phyloP scores from a whole-genome alignment of 75 land plant genomes.

The Sequoia sempervirens region DNA sequence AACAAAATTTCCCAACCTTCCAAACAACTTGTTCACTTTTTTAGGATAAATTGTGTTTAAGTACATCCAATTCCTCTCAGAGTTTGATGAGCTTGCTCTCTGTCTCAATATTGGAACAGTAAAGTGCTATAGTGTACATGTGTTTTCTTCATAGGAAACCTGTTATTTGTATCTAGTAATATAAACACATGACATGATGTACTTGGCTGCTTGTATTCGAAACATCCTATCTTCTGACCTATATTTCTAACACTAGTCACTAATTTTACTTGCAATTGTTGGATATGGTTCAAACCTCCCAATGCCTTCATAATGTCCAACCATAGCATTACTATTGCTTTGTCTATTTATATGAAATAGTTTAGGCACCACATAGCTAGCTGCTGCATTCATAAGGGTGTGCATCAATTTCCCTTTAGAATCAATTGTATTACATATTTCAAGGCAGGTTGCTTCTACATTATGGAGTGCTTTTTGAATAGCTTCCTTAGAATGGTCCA shows the following conservation, averaged over 20 bases:
- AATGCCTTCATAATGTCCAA: neutral
- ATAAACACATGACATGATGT: neutral
- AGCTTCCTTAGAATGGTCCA: neutral
- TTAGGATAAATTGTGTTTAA: neutral
- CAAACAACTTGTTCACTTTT: too few relatives aligned
- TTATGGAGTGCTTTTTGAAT: neutral
- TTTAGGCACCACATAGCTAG: neutral
- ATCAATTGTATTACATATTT: neutral
- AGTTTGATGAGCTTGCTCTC: neutral
- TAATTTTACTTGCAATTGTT: neutral
- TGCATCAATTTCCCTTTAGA: too few relatives aligned
- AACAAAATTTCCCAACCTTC: neutral
- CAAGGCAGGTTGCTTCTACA: neutral
- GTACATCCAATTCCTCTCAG: neutral
- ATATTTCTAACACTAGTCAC: neutral
- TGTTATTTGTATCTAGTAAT: neutral
- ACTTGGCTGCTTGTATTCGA: neutral
- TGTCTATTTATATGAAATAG: neutral
- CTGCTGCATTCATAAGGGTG: too few relatives aligned
- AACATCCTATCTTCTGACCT: neutral
- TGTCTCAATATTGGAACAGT: neutral
- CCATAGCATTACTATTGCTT: neutral
- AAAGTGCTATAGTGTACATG: neutral
- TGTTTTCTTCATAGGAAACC: neutral
- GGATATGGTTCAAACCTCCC: neutral